These are phyloP conservation scores for Graphilbum fragrans DNA, from an alignment of 2,329 filamentous ascomycete species.

Conservation along the genomic window DNA sequence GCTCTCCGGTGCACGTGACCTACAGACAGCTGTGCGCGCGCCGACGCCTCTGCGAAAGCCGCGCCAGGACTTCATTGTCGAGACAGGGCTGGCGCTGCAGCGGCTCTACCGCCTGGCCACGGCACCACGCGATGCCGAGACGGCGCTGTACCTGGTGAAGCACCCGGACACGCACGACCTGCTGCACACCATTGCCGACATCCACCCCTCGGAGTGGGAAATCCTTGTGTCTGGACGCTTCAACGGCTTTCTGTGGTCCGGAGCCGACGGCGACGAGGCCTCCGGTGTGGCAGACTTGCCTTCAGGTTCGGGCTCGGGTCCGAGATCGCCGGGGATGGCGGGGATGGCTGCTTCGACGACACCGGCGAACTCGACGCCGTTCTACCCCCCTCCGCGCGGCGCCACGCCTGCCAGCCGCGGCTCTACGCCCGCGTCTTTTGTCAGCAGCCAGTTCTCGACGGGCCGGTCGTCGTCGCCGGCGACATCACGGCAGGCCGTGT, in stretches of 20 bases:
- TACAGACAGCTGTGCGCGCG: constrained; percentile 46
- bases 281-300: background rate
- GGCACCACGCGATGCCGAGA: constrained; percentile 72
- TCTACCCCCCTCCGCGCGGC: constrained; percentile 24
- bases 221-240: constrained; percentile 89
- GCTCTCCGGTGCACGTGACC: constrained; percentile 46
- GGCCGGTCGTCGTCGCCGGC: constrained; percentile 31
- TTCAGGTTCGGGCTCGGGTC: constrained; percentile 16
- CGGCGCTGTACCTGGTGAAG: constrained; percentile 73
- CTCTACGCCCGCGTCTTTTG: constrained; percentile 34
- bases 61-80: constrained; percentile 62
- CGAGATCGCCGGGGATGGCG: constrained; percentile 13
- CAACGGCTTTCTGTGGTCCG: constrained; percentile 90
- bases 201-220: constrained; percentile 91
- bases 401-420: constrained; percentile 33
- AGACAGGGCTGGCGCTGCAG: constrained; percentile 68
- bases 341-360: constrained; percentile 19
- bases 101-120: constrained; percentile 66
- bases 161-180: constrained; percentile 75
- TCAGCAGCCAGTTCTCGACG: constrained; percentile 23
- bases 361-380: constrained; percentile 10
- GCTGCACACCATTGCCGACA: constrained; percentile 74
- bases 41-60: constrained; percentile 57
- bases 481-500: constrained; percentile 50
- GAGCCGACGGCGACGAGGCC: constrained; percentile 58